Conservation (phyloP, 2,329 filamentous ascomycete genomes). For the Cercospora janseana region DNA sequence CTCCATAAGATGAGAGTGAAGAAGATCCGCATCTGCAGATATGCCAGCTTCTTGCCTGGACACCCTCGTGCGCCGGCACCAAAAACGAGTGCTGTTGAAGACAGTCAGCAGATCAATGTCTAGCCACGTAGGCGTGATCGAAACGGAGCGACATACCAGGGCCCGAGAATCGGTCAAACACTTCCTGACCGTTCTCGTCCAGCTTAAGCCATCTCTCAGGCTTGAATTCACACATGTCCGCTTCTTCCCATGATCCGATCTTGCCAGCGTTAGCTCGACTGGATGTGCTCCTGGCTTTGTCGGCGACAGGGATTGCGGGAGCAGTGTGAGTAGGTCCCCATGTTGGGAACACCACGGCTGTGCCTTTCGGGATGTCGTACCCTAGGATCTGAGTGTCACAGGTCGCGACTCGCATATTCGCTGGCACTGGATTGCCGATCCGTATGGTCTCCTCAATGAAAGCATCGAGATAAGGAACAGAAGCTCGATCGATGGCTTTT, state of each 20-base stretch:
- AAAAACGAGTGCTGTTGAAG: neutral
- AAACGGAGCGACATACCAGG: neutral
- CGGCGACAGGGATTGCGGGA: neutral
- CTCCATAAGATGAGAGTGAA: conserved; percentile 10
- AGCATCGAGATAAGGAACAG: neutral
- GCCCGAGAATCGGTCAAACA: neutral
- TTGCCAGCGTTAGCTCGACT: neutral
- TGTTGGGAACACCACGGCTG: neutral
- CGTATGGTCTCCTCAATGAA: neutral
- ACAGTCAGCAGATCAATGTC: neutral
- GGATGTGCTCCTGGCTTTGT: neutral
- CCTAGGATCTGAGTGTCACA: conserved; percentile 2
- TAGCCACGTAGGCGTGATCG: neutral
- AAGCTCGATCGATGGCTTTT: neutral
- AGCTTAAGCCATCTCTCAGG: conserved; percentile 4
- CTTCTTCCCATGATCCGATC: conserved; percentile 4
- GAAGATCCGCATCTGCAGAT: conserved; percentile 8
- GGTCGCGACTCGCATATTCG: conserved; percentile 1
- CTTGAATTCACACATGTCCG: conserved; percentile 1
- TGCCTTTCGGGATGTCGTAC: conserved; percentile 1
- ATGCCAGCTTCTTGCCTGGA: conserved; percentile 7
- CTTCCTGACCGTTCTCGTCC: neutral
- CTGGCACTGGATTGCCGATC: neutral
- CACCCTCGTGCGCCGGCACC: conserved; percentile 9
- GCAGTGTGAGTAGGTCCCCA: neutral